Base-by-base conservation (phyloP, 73 alveolate genomes). In the Blepharisma japonicum region DNA sequence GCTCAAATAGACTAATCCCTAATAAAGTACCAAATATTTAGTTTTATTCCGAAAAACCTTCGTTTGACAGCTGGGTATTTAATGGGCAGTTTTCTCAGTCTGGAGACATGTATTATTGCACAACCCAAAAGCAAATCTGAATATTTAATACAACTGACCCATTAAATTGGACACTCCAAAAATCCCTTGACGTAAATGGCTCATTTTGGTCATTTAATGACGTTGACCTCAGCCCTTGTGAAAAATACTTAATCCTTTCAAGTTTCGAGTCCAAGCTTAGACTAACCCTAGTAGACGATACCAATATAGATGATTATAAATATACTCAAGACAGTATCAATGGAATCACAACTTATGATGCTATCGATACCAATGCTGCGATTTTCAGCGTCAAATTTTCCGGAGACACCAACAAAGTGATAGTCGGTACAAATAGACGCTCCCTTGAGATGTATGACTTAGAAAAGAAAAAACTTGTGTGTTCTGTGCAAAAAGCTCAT, bases 321-420 rank as follows among this genome's bases (percentile, higher is more conserved):
- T 20, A 1, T 53, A n/a, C 23, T 3, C 23, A 14, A n/a, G 68
- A 3, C 0, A 53, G 23, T 3, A 53, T n/a, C 68, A n/a, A 53
- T 2, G 68, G 68, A 53, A 2, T 53, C 3, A 14, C 18, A 53
- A n/a, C 32, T 14, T 14, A 20, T 61, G 23, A 61, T 2, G 74
- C 74, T 8, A 79, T 56, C 56, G 68, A 77, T 42, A 9, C 72
- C 6, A 38, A 66, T 6, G 72, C 47, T 61, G 95, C 89, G 2
- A 77, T 89, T 25, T 86, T 84, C 83, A 68, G 86, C 23, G 18
- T 83, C 38, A 79, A 89, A 79, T 89, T 89, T 68, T 89, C 96
- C 51, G 91, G 91, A 0, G 92, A 85, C 68, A 56, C 80, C 18
- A 89, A 78, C 55, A 90, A 89, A 72, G 74, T 89, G 45, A 56